These are phyloP conservation scores for Termitomyces sp. DNA, from an alignment of 1,284 basidiomycete species.

Conservation along the genomic window DNA sequence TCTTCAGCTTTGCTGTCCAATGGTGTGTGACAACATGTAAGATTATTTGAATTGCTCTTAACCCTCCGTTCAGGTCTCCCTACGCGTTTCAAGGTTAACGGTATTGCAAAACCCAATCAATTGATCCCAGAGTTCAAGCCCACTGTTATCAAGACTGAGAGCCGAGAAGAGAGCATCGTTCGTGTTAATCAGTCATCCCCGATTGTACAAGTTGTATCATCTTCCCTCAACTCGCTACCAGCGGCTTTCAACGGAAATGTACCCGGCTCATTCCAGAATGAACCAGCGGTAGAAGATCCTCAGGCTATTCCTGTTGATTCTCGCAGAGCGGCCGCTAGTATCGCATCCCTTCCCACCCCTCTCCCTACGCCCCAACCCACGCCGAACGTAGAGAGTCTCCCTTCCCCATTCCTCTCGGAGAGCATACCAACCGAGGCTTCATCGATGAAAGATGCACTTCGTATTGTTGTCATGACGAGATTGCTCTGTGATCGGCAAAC, in stretches of 20 bases:
- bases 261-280: not conserved
- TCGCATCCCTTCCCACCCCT: slow-evolving; percentile 9
- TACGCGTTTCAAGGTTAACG: not conserved
- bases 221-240: not conserved
- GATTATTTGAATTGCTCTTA: not conserved
- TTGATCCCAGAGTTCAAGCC: not conserved
- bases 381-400: not conserved
- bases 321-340: not conserved
- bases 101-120: not conserved
- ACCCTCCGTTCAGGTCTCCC: not conserved
- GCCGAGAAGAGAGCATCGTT: not conserved
- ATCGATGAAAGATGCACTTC: slow-evolving; percentile 53
- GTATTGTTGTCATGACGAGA: slow-evolving; percentile 56
- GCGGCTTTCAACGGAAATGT: not conserved
- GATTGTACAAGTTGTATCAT: not conserved
- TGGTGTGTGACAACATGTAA: not conserved
- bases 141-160: not conserved
- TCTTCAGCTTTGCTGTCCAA: not conserved
- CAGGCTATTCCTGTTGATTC: not conserved
- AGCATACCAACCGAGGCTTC: slow-evolving; percentile 40
- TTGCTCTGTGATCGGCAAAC: slow-evolving; percentile 55
- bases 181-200: not conserved
- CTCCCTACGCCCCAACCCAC: slow-evolving; percentile 8
- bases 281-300: not conserved
- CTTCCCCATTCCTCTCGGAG: slow-evolving; percentile 18